Evolutionary conservation across 768 basidiomycete species (phyloP), one percentile per base, ranked within the genome.

Genomic region (Pisolithus sp.): DNA sequence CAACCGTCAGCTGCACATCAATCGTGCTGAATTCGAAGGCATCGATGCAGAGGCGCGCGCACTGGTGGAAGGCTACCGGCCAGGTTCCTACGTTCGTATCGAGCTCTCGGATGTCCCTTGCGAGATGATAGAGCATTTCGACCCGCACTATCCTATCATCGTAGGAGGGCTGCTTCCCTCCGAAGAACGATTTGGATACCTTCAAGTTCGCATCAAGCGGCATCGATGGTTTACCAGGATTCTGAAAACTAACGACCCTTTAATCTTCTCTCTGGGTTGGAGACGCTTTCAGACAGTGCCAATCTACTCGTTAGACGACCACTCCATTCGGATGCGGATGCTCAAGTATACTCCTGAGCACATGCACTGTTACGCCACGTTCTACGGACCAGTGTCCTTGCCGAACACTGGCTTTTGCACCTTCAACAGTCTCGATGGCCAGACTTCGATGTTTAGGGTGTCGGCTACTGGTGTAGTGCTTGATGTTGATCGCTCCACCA

Each of bases 311-410:
- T 74, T 99, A 20, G 96, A 99, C 66, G 96, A 99, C 69, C 94
- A 96, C 64, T 92, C 89, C 9, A 95, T 97, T 59, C 89, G 96
- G 17, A 96, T 97, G 85, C 91, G 96, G 34, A 89, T 98, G 86
- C 87, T 99, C 72, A 99, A 99, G 72, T 99, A 99, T 66, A 97
- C 96, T 0, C 96, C 96, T 0, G 96, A 99, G 71, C 96, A 99
- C 63, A 97, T 95, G 96, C 96, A 99, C 66, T 99, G 96, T 63
- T 95, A 86, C 63, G 95, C 94, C 2, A 96, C 94, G 2, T 96
- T 98, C 69, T 99, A 94, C 63, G 95, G 93, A 0, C 95, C 96
- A 7, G 84, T 92, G 20, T 75, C 92, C 2, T 73, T 90, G 0
- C 95, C 94, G 20, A 96, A 96, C 69, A 96, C 92, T 0, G 93